phyloP scores from a whole-genome alignment of 2,329 filamentous ascomycete genomes.

The Sporothrix luriei region DNA sequence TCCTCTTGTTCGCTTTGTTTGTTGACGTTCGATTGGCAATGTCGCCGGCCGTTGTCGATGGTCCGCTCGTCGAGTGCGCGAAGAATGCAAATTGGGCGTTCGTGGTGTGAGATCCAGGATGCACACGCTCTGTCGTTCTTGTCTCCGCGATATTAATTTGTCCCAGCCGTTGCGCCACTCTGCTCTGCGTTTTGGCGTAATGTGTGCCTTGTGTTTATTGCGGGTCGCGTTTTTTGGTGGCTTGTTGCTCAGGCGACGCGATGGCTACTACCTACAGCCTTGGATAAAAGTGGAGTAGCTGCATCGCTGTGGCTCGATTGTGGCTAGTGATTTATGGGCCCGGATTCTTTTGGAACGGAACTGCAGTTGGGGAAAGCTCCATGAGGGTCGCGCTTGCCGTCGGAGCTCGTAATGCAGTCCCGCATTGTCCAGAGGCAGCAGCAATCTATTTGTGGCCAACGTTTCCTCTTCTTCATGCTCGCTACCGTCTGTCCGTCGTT shows the following conservation, averaged over 20 bases:
- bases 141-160: conserved; percentile 26
- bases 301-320: conserved; percentile 10
- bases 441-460: conserved; percentile 30
- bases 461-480: conserved; percentile 20
- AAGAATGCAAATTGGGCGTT: conserved; percentile 17
- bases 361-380: conserved; percentile 25
- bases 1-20: neutral
- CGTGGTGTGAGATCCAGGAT: conserved; percentile 14
- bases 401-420: conserved; percentile 24
- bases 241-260: conserved; percentile 36
- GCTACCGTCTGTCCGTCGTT: neutral
- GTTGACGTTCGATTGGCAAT: neutral
- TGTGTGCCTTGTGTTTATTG: conserved; percentile 33
- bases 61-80: neutral
- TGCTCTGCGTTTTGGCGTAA: neutral
- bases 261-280: neutral
- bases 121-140: conserved; percentile 1
- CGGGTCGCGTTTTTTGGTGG: conserved; percentile 27
- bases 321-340: conserved; percentile 13
- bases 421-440: conserved; percentile 25
- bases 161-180: neutral
- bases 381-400: conserved; percentile 17
- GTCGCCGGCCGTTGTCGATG: neutral
- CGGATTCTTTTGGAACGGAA: conserved; percentile 2
- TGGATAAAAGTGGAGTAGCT: neutral